phyloP scores from a whole-genome alignment of 2,329 filamentous ascomycete species.

The Zarea fungicola region DNA sequence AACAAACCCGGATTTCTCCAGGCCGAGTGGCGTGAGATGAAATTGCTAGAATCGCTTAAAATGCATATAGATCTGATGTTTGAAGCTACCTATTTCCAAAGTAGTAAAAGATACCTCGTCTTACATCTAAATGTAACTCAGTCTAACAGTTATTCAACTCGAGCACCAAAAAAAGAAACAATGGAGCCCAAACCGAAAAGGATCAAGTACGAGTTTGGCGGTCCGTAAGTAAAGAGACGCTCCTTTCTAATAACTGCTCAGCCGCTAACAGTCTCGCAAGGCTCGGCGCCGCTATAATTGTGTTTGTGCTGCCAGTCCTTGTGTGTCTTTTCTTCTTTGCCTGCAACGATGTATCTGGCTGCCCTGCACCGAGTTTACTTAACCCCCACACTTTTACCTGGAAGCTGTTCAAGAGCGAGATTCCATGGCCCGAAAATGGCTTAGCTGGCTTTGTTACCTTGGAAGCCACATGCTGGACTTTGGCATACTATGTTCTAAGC shows the following conservation, averaged over 20 bases:
- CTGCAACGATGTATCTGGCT: constrained; percentile 85
- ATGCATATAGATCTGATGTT: no score
- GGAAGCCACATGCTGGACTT: constrained; percentile 58
- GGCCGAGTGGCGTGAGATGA: no score
- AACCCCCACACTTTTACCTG: constrained; percentile 62
- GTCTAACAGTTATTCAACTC: no score
- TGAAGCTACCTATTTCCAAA: no score
- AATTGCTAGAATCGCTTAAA: no score
- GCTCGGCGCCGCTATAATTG: constrained; percentile 65
- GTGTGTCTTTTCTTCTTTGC: constrained; percentile 71
- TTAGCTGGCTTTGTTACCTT: constrained; percentile 61
- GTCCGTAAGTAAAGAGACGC: background rate
- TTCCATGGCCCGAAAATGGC: constrained; percentile 69
- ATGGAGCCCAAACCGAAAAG: constrained; percentile 29
- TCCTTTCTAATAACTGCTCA: background rate
- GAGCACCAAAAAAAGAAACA: constrained; percentile 3
- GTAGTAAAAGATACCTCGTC: no score
- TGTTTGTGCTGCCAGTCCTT: constrained; percentile 69
- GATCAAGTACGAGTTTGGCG: constrained; percentile 12
- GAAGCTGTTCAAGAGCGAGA: constrained; percentile 64
- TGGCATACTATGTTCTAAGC: constrained; percentile 72
- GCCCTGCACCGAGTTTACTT: constrained; percentile 72
- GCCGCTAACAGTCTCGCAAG: constrained; percentile 36
- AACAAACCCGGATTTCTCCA: no score
- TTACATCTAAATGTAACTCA: no score